These are phyloP conservation scores for Schwanniomyces yamadae DNA, from an alignment of 805 yeast genomes.

Conservation along the genomic window DNA sequence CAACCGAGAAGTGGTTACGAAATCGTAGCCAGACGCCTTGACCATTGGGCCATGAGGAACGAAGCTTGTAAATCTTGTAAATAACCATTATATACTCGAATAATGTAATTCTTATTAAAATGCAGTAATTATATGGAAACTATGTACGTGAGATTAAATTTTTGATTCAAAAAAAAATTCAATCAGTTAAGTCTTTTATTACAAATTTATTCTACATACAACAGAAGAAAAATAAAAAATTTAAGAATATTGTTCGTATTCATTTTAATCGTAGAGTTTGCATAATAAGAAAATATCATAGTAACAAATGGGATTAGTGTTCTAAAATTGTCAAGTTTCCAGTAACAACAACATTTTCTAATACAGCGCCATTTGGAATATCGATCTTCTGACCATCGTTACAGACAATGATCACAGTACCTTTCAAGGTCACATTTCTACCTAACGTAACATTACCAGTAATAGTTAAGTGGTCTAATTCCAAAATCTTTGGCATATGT, in stretches of 20 bases:
- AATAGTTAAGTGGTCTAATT: slow-evolving; percentile 94
- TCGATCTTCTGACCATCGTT: slow-evolving; percentile 96
- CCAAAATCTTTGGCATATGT: slow-evolving; percentile 94
- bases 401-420: slow-evolving; percentile 96
- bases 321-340: slow-evolving; percentile 94
- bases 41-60: slow-evolving; percentile 56
- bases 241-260: too few relatives aligned
- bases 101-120: too few relatives aligned
- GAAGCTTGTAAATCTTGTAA: slow-evolving; percentile 31
- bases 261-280: too few relatives aligned
- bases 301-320: slow-evolving; percentile 55
- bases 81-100: too few relatives aligned
- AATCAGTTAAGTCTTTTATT: too few relatives aligned
- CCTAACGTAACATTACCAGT: slow-evolving; percentile 96
- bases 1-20: slow-evolving; percentile 35
- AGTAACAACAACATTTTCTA: slow-evolving; percentile 96
- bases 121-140: too few relatives aligned
- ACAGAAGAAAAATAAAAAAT: too few relatives aligned
- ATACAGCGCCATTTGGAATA: slow-evolving; percentile 92
- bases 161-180: too few relatives aligned
- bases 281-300: too few relatives aligned
- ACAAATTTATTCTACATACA: too few relatives aligned
- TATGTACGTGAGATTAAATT: too few relatives aligned
- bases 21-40: slow-evolving; percentile 53
- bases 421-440: slow-evolving; percentile 85